Evolutionary conservation across 768 basidiomycete genomes (phyloP), one percentile per base, ranked within the genome.

Genomic region (Pleurotus cornucopiae): DNA sequence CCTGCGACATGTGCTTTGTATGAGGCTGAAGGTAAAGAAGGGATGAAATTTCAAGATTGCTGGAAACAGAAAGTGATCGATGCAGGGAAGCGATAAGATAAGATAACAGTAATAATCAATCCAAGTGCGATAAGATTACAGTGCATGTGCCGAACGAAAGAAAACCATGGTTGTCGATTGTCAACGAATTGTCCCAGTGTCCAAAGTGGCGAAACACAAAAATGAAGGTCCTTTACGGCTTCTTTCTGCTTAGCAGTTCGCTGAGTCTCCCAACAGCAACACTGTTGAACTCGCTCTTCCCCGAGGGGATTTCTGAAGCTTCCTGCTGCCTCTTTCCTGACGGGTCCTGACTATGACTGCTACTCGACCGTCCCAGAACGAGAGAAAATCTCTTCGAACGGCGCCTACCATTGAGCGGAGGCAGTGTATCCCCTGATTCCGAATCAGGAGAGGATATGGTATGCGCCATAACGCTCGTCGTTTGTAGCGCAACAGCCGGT

Each of bases 401-500:
- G 6, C 51, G 59, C 25, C 64, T 63, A 1, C 55, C 59, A 3
- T 13, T 18, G 39, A 44, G 59, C 18, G 20, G 21, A 4, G n/a
- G 14, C 37, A 40, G 23, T 13, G 39, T 23, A 4, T 52, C 51
- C 5, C 23, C 38, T n/a, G 55, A 59, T 6, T 57, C 54, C 16
- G 37, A 58, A 6, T 54, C 41, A 11, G 60, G 52, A 55, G 52
- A 61, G 6, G 69, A 75, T 57, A 67, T 72, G 12, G 81, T 79
- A 16, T 82, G 77, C 18, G 86, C 81, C 25, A 84, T 86, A 12
- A 91, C 88, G 14, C 80, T 82, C 26, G 83, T 83, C 26, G 84
- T 83, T 60, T 91, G 88, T 66, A 91, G 60, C 38, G 86, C 88
- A 38, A 92, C 75, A n/a, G 87, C 87, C 46, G 89, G 88, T 49